Percentiles rank a stretch among this genome's conserved stretches.
phyloP scores from a whole-genome alignment of 148 eudicot genomes.

The Nepenthes mirabilis region DNA sequence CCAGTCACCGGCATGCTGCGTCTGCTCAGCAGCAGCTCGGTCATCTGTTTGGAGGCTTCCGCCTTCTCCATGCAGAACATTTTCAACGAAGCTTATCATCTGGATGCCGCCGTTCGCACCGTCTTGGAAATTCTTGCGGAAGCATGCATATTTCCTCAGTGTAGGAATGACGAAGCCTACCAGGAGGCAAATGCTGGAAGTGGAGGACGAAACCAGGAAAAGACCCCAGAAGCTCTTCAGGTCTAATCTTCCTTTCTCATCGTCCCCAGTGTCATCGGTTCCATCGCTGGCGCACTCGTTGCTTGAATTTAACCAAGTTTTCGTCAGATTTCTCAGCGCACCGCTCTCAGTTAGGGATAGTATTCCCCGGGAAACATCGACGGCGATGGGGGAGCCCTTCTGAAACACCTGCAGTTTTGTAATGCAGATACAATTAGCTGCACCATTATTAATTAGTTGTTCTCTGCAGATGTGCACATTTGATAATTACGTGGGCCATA shows the following conservation, averaged over 20 bases:
- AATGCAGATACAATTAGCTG: neutral
- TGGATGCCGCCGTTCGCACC: too few species aligned
- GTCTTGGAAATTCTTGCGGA: neutral
- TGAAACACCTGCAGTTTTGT: conserved; percentile 20
- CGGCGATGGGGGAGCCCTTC: conserved; percentile 20
- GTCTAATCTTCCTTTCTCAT: conserved; percentile 2
- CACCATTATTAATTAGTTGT: neutral
- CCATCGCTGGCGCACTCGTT: conserved; percentile 3
- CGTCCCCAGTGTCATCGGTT: neutral
- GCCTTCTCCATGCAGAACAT: too few species aligned
- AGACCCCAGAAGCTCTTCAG: conserved; percentile 14
- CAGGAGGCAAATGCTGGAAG: conserved; percentile 8
- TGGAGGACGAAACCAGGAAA: conserved; percentile 2
- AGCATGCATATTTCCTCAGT: neutral
- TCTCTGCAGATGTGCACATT: neutral
- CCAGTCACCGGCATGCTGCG: too few species aligned
- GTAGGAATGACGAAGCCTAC: conserved; percentile 4
- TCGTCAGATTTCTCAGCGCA: neutral
- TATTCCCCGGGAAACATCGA: conserved; percentile 20
- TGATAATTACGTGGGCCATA: neutral
- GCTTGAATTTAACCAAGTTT: neutral
- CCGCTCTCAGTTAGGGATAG: conserved; percentile 13
- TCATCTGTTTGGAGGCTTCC: too few species aligned
- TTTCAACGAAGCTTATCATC: too few species aligned
- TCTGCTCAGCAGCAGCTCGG: too few species aligned